A percentile compares a stretch with the other conserved stretches of the same genome.
phyloP scores from a whole-genome alignment of 2,329 filamentous ascomycete genomes.

The Colletotrichum ledebouriae region DNA sequence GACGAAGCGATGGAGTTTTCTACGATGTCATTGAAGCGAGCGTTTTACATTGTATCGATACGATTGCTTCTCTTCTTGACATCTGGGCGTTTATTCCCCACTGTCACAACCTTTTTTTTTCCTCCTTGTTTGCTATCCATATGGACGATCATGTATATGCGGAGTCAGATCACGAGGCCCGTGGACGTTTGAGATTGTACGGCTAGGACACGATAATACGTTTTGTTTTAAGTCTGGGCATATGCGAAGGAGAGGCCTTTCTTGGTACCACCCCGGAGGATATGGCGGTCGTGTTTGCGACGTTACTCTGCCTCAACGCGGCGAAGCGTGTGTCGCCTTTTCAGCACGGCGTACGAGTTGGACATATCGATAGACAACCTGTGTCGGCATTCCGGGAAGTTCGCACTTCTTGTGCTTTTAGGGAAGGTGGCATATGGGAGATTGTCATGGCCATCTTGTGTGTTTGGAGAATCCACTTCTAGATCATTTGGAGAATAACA shows the following conservation, averaged over 20 bases:
- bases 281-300: slow-evolving; percentile 25
- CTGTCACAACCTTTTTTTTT: slow-evolving; percentile 6
- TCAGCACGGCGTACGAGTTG: slow-evolving; percentile 26
- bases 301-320: neutral
- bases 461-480: slow-evolving; percentile 17
- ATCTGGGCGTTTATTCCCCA: slow-evolving; percentile 54
- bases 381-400: slow-evolving; percentile 39
- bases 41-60: slow-evolving; percentile 41
- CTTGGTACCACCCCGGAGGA: slow-evolving; percentile 47
- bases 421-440: slow-evolving; percentile 28
- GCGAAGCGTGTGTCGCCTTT: slow-evolving; percentile 21
- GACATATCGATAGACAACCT: slow-evolving; percentile 39
- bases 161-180: neutral
- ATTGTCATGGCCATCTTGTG: slow-evolving; percentile 27
- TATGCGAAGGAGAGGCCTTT: slow-evolving; percentile 33
- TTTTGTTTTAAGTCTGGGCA: slow-evolving; percentile 27
- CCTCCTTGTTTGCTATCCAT: slow-evolving; percentile 43
- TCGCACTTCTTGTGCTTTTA: slow-evolving; percentile 41
- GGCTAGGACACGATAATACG: slow-evolving; percentile 31
- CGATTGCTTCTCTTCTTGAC: slow-evolving; percentile 44
- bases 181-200: slow-evolving; percentile 17
- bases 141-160: slow-evolving; percentile 39
- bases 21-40: slow-evolving; percentile 39
- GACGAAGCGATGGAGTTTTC: slow-evolving; percentile 42
- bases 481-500: slow-evolving; percentile 26